Evolutionary conservation across 129 eudicot species (phyloP), one percentile per base, ranked within the genome.

Genomic region (Tagetes patula): DNA sequence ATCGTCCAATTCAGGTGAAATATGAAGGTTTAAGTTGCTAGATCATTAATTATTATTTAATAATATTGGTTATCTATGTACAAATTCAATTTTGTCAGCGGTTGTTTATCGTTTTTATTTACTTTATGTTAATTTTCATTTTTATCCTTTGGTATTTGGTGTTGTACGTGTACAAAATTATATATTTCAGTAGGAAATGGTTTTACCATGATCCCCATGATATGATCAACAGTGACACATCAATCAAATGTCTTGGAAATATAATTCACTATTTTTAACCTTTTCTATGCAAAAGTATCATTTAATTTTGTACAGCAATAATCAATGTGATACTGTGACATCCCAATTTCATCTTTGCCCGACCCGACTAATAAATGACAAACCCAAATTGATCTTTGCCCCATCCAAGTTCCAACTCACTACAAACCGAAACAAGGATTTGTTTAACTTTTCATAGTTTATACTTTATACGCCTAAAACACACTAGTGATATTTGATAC

Each of bases 11-110:
- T 69, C 64, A 92, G 1, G 82, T 91, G 40, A 91, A 91, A 67
- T 88, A 88, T 34, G 93, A 91, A 80, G 94, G 87, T 34, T 78
- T 88, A 38, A 91, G 93, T 67, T 91, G 97, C 69, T 91, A 77
- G 67, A n/a, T 20, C 5, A 56, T 13, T 20, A 5, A 55, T 56
- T 37, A 54, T 6, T 39, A 20, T 20, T 20, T 20, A 20, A 20
- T 20, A 53, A 37, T 38, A n/a, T 37, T 47, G 27, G 38, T 10
- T 68, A 20, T 20, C 27, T 33, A 39, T 80, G 88, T 83, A 85
- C 73, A 85, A 83, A 87, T 64, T 64, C 49, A 75, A 38, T 39
- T 75, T 75, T 49, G 72, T 20, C 65, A 74, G 52, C 33, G 31
- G 71, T 48, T 50, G 64, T 37, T 6, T 14, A 1, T 33, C 6